Evolutionary conservation across 106 monocot genomes (phyloP).

Genomic region (Dactylorhiza incarnata): DNA sequence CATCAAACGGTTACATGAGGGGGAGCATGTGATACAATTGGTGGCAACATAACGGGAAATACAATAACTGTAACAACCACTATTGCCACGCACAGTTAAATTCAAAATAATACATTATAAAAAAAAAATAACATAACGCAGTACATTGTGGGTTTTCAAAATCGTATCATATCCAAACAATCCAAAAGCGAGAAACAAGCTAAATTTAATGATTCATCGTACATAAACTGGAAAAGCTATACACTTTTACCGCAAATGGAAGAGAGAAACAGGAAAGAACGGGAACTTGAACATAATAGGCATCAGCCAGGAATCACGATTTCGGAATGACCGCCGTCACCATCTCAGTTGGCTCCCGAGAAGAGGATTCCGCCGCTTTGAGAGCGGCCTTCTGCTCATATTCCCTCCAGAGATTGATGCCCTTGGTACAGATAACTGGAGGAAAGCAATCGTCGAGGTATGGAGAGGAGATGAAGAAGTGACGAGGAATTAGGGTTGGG

Average conservation of each 20-base stretch:
- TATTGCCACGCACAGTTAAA: no score
- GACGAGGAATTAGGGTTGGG: neutral
- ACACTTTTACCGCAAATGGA: neutral
- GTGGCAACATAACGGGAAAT: no score
- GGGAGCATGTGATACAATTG: no score
- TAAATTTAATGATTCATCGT: neutral
- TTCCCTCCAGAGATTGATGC: slow-evolving; percentile 56
- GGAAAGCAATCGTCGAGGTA: neutral
- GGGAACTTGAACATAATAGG: neutral
- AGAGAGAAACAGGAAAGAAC: neutral
- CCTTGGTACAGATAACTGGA: slow-evolving; percentile 53
- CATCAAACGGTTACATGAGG: no score
- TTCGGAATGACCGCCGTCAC: neutral
- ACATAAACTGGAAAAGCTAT: neutral
- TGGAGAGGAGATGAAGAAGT: neutral
- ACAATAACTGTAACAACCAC: no score
- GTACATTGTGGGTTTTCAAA: neutral
- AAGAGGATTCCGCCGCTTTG: slow-evolving; percentile 19
- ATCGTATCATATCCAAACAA: neutral
- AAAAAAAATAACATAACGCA: no score
- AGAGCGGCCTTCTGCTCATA: slow-evolving; percentile 46
- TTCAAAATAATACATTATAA: no score
- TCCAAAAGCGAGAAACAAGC: neutral
- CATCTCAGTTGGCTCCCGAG: neutral
- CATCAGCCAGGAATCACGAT: neutral